Evolutionary conservation across 345 rosid genomes (phyloP).

Genomic region (Excoecaria agallocha): DNA sequence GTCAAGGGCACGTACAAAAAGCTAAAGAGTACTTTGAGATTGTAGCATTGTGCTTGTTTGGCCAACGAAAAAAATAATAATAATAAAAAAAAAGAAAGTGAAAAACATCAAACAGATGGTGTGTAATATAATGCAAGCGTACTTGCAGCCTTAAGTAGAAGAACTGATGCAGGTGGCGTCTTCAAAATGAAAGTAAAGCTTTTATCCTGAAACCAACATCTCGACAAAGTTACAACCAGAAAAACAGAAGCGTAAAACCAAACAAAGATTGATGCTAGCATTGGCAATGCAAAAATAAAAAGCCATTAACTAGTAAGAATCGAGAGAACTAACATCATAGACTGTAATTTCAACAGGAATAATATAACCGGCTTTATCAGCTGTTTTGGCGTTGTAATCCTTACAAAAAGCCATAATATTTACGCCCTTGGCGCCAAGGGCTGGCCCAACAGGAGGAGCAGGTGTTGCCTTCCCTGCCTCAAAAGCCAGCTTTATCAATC

Average conservation of each 20-base stretch:
- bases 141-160: conserved; percentile 95
- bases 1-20: background rate
- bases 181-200: conserved; percentile 93
- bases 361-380: conserved; percentile 88
- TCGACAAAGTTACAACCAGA: background rate
- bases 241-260: background rate
- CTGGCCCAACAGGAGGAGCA: conserved; percentile 94
- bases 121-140: conserved; percentile 14
- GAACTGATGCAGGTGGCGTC: conserved; percentile 96
- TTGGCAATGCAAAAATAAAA: background rate
- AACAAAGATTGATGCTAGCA: background rate
- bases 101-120: conserved; percentile 1
- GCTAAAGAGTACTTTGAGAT: background rate
- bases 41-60: background rate
- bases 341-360: conserved; percentile 97
- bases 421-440: conserved; percentile 83
- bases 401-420: conserved; percentile 92
- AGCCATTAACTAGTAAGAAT: background rate
- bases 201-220: conserved; percentile 57
- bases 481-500: conserved; percentile 68
- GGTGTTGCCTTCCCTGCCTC: conserved; percentile 98
- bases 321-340: conserved; percentile 56
- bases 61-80: too few species aligned
- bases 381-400: conserved; percentile 96
- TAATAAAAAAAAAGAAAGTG: background rate